phyloP scores from a whole-genome alignment of 1,139 yeast genomes.

The Pichia sp. region DNA sequence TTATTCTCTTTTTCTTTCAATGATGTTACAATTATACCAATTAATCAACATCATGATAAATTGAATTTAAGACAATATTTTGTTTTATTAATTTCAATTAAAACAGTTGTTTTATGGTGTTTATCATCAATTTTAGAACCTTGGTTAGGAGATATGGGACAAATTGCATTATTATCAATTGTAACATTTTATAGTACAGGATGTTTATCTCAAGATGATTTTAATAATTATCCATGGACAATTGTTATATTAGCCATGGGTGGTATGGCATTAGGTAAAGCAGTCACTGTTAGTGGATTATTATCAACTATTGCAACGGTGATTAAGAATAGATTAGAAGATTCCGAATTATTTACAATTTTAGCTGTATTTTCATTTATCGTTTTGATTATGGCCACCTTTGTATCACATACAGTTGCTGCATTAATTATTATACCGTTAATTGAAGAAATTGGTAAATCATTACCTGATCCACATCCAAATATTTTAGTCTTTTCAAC shows the following conservation, averaged over 20 bases:
- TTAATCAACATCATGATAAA: conserved; percentile 50
- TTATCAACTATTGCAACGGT: conserved; percentile 67
- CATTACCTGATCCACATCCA: conserved; percentile 67
- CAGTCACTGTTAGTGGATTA: conserved; percentile 82
- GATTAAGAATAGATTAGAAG: conserved; percentile 55
- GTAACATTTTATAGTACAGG: conserved; percentile 86
- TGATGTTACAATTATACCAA: conserved; percentile 53
- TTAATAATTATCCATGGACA: conserved; percentile 91
- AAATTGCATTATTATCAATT: conserved; percentile 78
- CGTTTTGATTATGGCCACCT: conserved; percentile 79
- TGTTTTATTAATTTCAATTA: conserved; percentile 56
- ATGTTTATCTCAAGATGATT: conserved; percentile 72
- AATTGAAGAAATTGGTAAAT: conserved; percentile 78
- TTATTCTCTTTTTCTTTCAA: conserved; percentile 61
- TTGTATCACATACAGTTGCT: conserved; percentile 93
- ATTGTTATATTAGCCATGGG: conserved; percentile 94
- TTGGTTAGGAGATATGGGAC: conserved; percentile 83
- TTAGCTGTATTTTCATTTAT: conserved; percentile 71
- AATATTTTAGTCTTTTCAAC: conserved; percentile 72
- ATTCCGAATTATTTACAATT: conserved; percentile 61
- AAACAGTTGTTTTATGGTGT: conserved; percentile 84
- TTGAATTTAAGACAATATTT: conserved; percentile 70
- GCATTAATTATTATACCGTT: conserved; percentile 86
- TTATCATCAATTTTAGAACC: conserved; percentile 60
- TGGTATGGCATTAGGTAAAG: conserved; percentile 88